Conservation (phyloP, 805 yeast genomes). For the Clavispora phyllophila region DNA sequence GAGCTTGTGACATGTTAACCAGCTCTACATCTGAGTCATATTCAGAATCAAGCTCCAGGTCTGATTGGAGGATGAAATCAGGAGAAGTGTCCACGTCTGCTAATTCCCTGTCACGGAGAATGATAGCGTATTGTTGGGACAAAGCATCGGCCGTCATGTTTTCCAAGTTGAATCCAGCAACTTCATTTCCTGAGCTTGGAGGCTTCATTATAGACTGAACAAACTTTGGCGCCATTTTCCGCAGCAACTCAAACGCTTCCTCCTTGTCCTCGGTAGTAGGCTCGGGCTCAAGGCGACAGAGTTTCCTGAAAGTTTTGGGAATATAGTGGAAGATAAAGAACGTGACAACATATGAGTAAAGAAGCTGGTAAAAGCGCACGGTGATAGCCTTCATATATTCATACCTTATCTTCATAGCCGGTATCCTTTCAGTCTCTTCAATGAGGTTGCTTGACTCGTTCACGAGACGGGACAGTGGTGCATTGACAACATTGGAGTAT, state of each 20-base stretch:
- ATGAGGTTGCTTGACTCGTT: constrained; percentile 11
- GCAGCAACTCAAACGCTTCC: constrained; percentile 5
- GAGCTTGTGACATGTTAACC: background rate
- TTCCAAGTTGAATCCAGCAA: background rate
- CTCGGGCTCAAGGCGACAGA: background rate
- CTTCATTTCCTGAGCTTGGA: too few relatives aligned
- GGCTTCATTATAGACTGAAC: constrained; percentile 13
- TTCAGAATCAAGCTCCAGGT: background rate
- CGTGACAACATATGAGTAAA: constrained; percentile 15
- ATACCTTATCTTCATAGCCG: constrained; percentile 19
- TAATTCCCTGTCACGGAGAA: background rate
- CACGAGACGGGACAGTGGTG: constrained; percentile 24
- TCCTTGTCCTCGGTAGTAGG: constrained; percentile 1
- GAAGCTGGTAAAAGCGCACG: constrained; percentile 17
- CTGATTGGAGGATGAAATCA: constrained; percentile 4
- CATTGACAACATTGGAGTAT: constrained; percentile 26
- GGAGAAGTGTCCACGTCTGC: constrained; percentile 10
- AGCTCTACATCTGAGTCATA: constrained; percentile 7
- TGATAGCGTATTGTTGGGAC: background rate
- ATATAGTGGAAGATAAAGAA: constrained; percentile 8
- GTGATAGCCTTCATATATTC: constrained; percentile 18
- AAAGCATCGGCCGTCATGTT: background rate
- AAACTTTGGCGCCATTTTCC: constrained; percentile 22
- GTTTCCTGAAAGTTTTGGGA: constrained; percentile 3
- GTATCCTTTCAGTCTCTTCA: constrained; percentile 2